These are phyloP conservation scores for Botrytis byssoidea DNA, from an alignment of 2,329 filamentous ascomycete genomes.

Conservation along the genomic window DNA sequence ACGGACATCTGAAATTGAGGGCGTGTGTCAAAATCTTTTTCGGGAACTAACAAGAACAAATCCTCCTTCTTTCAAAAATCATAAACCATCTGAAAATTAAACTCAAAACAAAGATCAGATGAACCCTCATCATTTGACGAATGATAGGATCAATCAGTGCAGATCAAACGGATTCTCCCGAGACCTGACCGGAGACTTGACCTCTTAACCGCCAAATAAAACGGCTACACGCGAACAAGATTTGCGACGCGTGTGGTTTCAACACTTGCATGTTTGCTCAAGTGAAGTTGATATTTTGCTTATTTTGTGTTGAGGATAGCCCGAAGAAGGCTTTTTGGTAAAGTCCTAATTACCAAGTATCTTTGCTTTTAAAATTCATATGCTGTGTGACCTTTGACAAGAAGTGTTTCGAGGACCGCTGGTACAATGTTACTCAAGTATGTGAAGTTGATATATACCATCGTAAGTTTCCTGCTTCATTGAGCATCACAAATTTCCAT, in stretches of 20 bases:
- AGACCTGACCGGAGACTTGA: not conserved
- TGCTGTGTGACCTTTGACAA: not conserved
- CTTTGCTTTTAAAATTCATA: slow-evolving; percentile 4
- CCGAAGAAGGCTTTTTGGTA: not conserved
- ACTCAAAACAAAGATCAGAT: slow-evolving; percentile 11
- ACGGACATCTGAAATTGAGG: slow-evolving; percentile 16
- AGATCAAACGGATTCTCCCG: not conserved
- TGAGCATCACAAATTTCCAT: not conserved
- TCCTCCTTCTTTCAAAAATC: not conserved
- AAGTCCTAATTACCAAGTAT: not conserved
- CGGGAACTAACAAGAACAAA: not conserved
- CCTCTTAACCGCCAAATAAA: slow-evolving; percentile 6
- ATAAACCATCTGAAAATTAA: slow-evolving; percentile 14
- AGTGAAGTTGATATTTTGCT: not conserved
- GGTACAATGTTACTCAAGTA: slow-evolving; percentile 5
- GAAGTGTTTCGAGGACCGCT: not conserved
- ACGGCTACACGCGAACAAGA: slow-evolving; percentile 4
- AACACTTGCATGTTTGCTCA: slow-evolving; percentile 3
- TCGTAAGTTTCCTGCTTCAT: not conserved
- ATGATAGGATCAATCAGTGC: not conserved
- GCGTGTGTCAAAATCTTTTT: slow-evolving; percentile 1
- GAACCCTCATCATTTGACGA: not conserved
- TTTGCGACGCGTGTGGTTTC: slow-evolving; percentile 17
- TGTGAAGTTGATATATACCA: not conserved
- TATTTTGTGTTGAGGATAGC: not conserved